Evolutionary conservation across 495 filamentous ascomycete genomes (phyloP), one percentile per base, ranked within the genome.

Genomic region (Bacidia rubella): DNA sequence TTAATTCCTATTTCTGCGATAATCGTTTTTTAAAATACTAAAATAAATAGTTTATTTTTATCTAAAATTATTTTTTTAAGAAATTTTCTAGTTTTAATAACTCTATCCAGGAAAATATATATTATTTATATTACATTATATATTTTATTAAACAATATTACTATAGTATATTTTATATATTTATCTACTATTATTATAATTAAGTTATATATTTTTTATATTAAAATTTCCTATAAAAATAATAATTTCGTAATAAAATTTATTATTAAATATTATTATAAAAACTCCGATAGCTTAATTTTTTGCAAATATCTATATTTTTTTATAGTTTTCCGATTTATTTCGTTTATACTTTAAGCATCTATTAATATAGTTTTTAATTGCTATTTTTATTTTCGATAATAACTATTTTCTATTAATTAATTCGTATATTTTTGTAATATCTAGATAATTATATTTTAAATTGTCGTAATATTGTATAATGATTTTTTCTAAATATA

Each of bases 181-280:
- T 47, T 2, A 54, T 47, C 29, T 4, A 54, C 19, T 11, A 48
- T 48, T 9, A 32, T 32, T 35, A 47, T 47, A 47, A 54, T 54
- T 20, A 9, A 11, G 15, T 54, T 47, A 23, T 54, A 54, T 10
- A 25, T 45, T 44, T 41, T 45, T 48, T 48, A 22, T 9, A 19
- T 48, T 48, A 21, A 4, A 22, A 48, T 22, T 4, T 48, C 24
- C 25, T 48, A 48, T 44, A 44, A 44, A 9, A 44, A 44, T 44
- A 44, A 44, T 44, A 44, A 47, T 11, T 48, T 20, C 4, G n/a
- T 54, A 19, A 54, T 54, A 54, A 43, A 54, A 26, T 35, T 21
- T 9, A 43, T 47, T 2, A 54, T 17, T 4, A 32, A 9, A 29
- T 25, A 48, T 48, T n/a, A 47, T 23, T 48, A 38, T 46, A 46